A percentile compares a stretch with the other conserved stretches of the same genome.
These are phyloP conservation scores for Nepenthes gracilis DNA, from an alignment of 148 eudicot genomes.

Conservation along the genomic window DNA sequence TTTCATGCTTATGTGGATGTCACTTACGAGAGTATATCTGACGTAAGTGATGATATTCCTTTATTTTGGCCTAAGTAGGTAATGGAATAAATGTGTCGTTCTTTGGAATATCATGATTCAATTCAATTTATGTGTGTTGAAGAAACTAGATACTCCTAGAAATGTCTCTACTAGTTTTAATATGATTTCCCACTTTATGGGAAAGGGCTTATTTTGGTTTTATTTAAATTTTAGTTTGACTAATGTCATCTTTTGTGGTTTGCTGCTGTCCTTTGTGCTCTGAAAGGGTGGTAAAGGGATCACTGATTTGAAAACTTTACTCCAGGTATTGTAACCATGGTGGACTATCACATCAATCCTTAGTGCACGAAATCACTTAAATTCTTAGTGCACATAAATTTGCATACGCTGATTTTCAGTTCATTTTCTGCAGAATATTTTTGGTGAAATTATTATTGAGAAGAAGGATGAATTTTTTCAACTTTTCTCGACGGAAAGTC, in stretches of 20 bases:
- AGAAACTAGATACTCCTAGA: background rate
- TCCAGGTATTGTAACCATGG: slow-evolving; percentile 40
- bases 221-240: background rate
- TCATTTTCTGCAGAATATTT: slow-evolving; percentile 54
- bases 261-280: slow-evolving; percentile 7
- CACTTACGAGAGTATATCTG: slow-evolving; percentile 60
- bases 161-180: background rate
- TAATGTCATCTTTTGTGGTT: background rate
- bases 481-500: slow-evolving; percentile 47
- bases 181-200: too few relatives aligned
- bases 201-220: too few relatives aligned
- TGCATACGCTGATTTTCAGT: slow-evolving; percentile 7
- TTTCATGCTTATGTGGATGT: slow-evolving; percentile 78
- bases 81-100: background rate
- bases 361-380: too few relatives aligned
- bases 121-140: background rate
- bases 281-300: slow-evolving; percentile 82
- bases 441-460: slow-evolving; percentile 80
- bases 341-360: background rate
- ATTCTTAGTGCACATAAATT: background rate
- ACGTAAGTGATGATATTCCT: slow-evolving; percentile 44
- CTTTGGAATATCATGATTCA: too few relatives aligned
- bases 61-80: background rate
- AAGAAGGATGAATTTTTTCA: slow-evolving; percentile 65
- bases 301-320: slow-evolving; percentile 74